phyloP scores from a whole-genome alignment of 495 filamentous ascomycete genomes.

The Aspergillus cavernicola region DNA sequence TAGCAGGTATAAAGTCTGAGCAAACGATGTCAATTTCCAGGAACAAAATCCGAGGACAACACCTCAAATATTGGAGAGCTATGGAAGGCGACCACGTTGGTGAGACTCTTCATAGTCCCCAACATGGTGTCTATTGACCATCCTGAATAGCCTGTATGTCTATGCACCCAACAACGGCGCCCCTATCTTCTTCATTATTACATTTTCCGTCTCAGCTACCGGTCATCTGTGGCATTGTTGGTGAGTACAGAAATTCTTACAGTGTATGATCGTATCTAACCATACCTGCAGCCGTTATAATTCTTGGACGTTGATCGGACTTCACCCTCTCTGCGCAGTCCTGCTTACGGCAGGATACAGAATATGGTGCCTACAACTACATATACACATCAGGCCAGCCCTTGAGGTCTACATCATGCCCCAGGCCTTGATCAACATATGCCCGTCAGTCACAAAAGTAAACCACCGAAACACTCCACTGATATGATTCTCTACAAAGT shows the following conservation, averaged over 20 bases:
- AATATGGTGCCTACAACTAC: conserved; percentile 28
- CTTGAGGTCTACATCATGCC: conserved; percentile 50
- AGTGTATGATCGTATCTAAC: not conserved
- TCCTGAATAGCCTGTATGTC: conserved; percentile 46
- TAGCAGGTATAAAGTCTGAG: too few relatives aligned
- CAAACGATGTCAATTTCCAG: too few relatives aligned
- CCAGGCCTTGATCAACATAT: conserved; percentile 48
- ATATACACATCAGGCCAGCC: conserved; percentile 29
- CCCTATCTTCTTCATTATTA: conserved; percentile 52
- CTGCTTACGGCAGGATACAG: conserved; percentile 48
- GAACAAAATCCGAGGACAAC: too few relatives aligned
- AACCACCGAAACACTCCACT: too few relatives aligned
- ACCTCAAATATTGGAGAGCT: too few relatives aligned
- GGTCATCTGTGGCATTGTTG: conserved; percentile 54
- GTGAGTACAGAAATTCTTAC: conserved; percentile 33
- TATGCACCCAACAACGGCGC: conserved; percentile 62
- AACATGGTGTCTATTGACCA: too few relatives aligned
- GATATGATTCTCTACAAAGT: conserved; percentile 27
- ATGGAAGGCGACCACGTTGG: too few relatives aligned
- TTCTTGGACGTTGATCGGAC: conserved; percentile 37
- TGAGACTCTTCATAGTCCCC: too few relatives aligned
- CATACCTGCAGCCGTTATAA: conserved; percentile 25
- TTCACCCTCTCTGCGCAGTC: conserved; percentile 27
- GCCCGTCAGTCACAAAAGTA: conserved; percentile 49
- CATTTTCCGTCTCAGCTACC: conserved; percentile 48